Base-by-base conservation (phyloP, 257 asterid genomes). In the Verbena officinalis region DNA sequence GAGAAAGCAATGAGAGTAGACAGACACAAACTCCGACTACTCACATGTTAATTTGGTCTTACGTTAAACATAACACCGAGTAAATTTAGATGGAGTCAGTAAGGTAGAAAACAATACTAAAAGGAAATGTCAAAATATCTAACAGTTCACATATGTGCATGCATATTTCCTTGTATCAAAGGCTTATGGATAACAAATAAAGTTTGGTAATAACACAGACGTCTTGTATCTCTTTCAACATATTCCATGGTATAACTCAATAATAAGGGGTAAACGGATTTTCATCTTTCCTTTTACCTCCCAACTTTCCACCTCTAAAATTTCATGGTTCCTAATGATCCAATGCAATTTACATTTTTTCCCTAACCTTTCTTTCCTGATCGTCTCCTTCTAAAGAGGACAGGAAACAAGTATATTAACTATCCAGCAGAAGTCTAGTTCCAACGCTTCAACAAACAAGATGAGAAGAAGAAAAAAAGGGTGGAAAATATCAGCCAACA, bases 271-370 rank as follows among this genome's bases (percentile, higher is more conserved):
- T 7, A 38, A 48, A 42, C 45, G 15, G 43, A n/a, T 15, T 44
- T 42, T 55, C 66, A 30, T 44, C 42, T 7, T 24, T 42, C 46
- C 39, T 24, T 44, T 20, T 13, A 1, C 33, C 42, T 36, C 43
- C n/a, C 30, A 50, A 20, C 59, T 65, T 44, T 55, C 50, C 39
- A 58, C 44, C 62, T 69, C 43, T 42, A 49, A 44, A 20, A 17
- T 38, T 24, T 52, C 36, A 33, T 42, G 71, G 62, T 46, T 48
- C 46, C 53, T 44, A 52, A 30, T 53, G 34, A 40, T 33, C 64
- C 23, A 51, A 68, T 53, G 54, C 31, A 61, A 11, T 13, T 38
- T 43, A 34, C 46, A 51, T 33, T 10, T 45, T 39, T n/a, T 24
- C 42, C 64, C 34, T 23, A 8, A 19, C 48, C 23, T 52, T 33